Conservation (phyloP, 495 filamentous ascomycete species). For the Penicillium longicatenatum region DNA sequence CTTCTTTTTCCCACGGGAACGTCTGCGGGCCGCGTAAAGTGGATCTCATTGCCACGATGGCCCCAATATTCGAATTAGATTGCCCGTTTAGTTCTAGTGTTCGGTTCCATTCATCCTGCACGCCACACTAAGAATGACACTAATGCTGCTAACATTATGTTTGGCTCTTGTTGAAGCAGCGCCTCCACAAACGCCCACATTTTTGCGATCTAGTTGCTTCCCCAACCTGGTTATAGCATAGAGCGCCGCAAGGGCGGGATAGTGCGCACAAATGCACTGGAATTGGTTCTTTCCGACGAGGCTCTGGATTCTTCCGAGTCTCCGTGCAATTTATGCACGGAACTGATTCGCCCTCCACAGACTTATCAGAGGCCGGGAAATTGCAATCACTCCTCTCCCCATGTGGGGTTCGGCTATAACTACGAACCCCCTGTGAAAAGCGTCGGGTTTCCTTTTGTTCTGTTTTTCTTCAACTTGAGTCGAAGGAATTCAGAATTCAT, state of each 20-base stretch:
- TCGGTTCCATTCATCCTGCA: background rate
- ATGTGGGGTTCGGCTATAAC: background rate
- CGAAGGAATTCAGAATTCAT: too few species aligned
- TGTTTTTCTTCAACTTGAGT: background rate
- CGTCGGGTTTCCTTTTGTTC: background rate
- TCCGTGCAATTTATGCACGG: background rate
- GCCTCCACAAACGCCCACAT: background rate
- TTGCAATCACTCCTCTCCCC: background rate
- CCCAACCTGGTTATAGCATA: background rate
- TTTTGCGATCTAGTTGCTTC: conserved; percentile 1
- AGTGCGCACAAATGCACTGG: background rate
- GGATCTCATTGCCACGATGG: background rate
- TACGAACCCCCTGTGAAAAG: background rate
- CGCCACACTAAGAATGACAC: background rate
- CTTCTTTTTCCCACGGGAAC: background rate
- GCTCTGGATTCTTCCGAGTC: too few species aligned
- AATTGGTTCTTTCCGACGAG: background rate
- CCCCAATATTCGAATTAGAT: background rate
- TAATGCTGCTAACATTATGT: background rate
- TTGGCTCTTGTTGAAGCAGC: background rate
- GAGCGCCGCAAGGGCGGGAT: background rate
- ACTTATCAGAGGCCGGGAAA: background rate
- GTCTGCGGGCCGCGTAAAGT: background rate
- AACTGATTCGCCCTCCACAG: background rate
- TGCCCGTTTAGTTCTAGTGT: background rate